Evolutionary conservation across 495 filamentous ascomycete genomes (phyloP), one percentile per base, ranked within the genome.

Genomic region (Penicillium manginii): DNA sequence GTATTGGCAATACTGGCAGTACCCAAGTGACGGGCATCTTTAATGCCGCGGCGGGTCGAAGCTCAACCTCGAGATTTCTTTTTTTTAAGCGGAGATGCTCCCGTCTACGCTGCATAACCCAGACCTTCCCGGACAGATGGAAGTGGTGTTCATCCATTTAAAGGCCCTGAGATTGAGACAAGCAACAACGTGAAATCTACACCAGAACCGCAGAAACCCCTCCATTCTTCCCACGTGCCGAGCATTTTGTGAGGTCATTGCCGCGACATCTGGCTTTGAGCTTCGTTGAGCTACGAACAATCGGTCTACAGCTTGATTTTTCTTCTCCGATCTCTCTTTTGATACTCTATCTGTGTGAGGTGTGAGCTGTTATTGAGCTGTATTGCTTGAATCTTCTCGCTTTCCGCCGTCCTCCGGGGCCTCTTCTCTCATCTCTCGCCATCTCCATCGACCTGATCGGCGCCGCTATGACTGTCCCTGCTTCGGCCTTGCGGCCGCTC

Each of bases 51-150:
- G 42, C 21, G 22, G 45, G 45, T 47, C 45, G 21, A 26, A 47
- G 45, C 45, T 47, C 45, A 23, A n/a, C 14, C 9, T 23, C 15
- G 11, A 47, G 21, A 22, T 33, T 33, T 50, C 47, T 57, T 60
- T 60, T 55, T 66, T 59, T 59, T 37, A 35, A 40, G 22, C 35
- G 40, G 63, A 48, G 62, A 78, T 72, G 64, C 72, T 76, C 66
- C 54, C 47, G 59, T 54, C 71, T 78, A 78, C 75, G 75, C 75
- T 32, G 75, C 67, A 78, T 74, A 77, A 69, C 68, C 68, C 73
- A 78, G 72, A 65, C 75, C 74, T 57, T 54, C 50, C 31, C 49
- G 58, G 58, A 57, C 65, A 53, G 54, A 60, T 50, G 63, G 60
- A 62, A 57, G 19, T 47, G 7, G 19, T 9, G 4, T 26, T 26